phyloP scores from a whole-genome alignment of 495 filamentous ascomycete genomes.

The Tuber umbilicatum region DNA sequence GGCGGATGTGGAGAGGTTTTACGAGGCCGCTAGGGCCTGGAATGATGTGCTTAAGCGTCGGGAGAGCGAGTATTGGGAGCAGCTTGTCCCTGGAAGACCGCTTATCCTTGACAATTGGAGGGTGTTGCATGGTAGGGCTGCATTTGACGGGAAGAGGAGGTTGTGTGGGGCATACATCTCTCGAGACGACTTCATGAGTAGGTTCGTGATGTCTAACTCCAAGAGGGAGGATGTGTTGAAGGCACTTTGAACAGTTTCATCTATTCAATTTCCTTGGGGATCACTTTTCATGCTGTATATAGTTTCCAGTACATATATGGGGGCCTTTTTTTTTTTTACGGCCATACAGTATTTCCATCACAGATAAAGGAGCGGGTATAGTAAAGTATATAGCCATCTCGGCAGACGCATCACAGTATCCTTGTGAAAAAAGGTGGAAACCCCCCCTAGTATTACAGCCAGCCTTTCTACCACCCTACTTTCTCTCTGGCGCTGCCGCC shows the following conservation, averaged over 20 bases:
- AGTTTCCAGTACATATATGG: background rate
- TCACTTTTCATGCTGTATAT: background rate
- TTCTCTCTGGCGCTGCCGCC: background rate
- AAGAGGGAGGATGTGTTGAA: conserved; percentile 52
- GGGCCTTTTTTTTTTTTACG: background rate
- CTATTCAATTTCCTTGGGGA: background rate
- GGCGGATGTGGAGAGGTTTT: conserved; percentile 56
- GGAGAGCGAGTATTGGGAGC: conserved; percentile 61
- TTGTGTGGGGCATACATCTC: conserved; percentile 81
- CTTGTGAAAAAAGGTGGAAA: background rate
- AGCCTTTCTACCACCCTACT: background rate
- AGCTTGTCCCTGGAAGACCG: conserved; percentile 69
- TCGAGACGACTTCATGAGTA: conserved; percentile 77
- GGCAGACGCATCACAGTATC: background rate
- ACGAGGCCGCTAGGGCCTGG: conserved; percentile 64
- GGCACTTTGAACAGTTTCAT: conserved; percentile 15
- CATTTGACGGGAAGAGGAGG: conserved; percentile 74
- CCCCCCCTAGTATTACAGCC: background rate
- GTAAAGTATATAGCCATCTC: background rate
- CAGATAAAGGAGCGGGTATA: background rate
- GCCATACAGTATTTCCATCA: background rate
- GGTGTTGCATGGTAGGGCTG: conserved; percentile 74
- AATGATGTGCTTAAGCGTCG: conserved; percentile 53
- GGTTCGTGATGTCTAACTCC: conserved; percentile 64
- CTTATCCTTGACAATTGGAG: conserved; percentile 94